These are phyloP conservation scores for Evernia prunastri DNA, from an alignment of 495 filamentous ascomycete genomes.

Conservation along the genomic window DNA sequence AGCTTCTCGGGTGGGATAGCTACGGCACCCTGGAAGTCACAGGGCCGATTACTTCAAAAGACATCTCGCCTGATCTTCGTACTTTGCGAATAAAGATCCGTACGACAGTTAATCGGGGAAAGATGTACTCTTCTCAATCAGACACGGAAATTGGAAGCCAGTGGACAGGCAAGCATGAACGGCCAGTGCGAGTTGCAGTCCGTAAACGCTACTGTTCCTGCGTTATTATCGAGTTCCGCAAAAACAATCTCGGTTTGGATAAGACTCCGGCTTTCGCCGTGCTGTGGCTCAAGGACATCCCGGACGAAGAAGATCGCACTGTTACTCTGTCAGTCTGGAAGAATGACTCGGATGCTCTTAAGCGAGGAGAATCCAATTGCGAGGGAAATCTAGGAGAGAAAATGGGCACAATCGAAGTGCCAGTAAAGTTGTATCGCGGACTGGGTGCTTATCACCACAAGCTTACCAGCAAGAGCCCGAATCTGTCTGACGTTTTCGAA, in stretches of 20 bases:
- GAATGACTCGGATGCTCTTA: constrained; percentile 41
- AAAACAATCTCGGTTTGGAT: constrained; percentile 43
- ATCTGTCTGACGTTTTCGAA: constrained; percentile 54
- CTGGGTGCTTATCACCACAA: constrained; percentile 50
- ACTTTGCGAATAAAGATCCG: constrained; percentile 49
- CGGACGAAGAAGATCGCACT: constrained; percentile 54
- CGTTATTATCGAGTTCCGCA: constrained; percentile 55
- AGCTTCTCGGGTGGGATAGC: constrained; percentile 54
- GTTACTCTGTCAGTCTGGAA: constrained; percentile 52
- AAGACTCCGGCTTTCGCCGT: constrained; percentile 55
- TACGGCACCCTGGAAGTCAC: constrained; percentile 58
- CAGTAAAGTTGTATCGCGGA: constrained; percentile 50
- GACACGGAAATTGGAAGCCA: constrained; percentile 27
- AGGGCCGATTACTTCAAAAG: constrained; percentile 30
- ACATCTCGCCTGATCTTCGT: constrained; percentile 39
- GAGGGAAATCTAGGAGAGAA: constrained; percentile 35
- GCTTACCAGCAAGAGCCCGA: constrained; percentile 43
- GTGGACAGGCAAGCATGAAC: constrained; percentile 38
- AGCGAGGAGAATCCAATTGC: constrained; percentile 33
- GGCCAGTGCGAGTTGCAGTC: constrained; percentile 45
- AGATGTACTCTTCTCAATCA: constrained; percentile 43
- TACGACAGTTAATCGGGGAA: constrained; percentile 46
- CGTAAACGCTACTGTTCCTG: constrained; percentile 55
- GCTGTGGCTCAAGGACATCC: constrained; percentile 60
- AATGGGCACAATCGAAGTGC: constrained; percentile 50